phyloP scores from a whole-genome alignment of 1,139 yeast species.

The Pichia sorboxylosa region DNA sequence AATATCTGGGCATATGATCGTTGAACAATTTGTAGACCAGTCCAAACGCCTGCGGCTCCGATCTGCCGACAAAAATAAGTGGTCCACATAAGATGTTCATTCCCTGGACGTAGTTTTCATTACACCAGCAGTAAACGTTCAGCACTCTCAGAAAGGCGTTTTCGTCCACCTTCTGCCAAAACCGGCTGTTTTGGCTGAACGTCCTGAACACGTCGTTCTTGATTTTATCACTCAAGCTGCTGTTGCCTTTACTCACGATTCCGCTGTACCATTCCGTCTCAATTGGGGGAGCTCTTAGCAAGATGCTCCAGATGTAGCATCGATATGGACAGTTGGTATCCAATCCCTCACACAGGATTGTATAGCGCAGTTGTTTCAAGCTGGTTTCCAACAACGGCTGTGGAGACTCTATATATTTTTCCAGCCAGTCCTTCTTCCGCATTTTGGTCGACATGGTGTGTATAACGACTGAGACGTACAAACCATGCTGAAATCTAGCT shows the following conservation, averaged over 20 bases:
- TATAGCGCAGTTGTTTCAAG: conserved; percentile 68
- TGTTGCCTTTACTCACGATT: conserved; percentile 39
- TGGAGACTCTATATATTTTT: conserved; percentile 48
- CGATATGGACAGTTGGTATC: conserved; percentile 54
- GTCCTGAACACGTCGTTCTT: conserved; percentile 84
- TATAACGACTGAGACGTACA: too few relatives aligned
- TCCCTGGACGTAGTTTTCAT: conserved; percentile 62
- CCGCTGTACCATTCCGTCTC: conserved; percentile 41
- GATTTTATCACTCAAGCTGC: conserved; percentile 50
- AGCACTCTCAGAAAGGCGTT: conserved; percentile 56
- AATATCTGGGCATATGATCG: conserved; percentile 63
- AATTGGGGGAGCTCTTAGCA: conserved; percentile 53
- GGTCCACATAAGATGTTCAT: conserved; percentile 86
- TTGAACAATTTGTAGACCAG: conserved; percentile 49
- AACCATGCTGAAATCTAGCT: too few relatives aligned
- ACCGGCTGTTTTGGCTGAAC: conserved; percentile 59
- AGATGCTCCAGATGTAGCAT: conserved; percentile 71
- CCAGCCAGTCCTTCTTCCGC: conserved; percentile 53
- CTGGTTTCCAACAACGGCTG: conserved; percentile 58
- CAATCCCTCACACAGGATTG: conserved; percentile 72
- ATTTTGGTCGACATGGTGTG: too few relatives aligned
- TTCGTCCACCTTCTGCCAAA: conserved; percentile 59
- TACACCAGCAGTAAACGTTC: conserved; percentile 50
- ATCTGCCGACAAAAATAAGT: conserved; percentile 59
- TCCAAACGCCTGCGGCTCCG: conserved; percentile 82